phyloP scores from a whole-genome alignment of 179 eudicot genomes.

The Pouteria campechiana region DNA sequence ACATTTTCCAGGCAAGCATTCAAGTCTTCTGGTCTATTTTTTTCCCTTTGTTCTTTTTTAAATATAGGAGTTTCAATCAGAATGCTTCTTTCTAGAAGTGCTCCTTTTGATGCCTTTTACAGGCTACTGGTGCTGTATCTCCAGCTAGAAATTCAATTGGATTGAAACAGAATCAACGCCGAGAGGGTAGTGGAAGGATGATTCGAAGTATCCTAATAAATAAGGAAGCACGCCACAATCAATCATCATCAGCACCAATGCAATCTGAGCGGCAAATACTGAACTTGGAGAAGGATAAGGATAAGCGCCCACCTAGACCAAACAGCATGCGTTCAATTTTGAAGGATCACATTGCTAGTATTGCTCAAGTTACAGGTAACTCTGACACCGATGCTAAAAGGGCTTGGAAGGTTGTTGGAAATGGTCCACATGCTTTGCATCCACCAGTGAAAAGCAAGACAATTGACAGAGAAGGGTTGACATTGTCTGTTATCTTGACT shows the following conservation, averaged over 20 bases:
- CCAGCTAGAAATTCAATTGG: slow-evolving; percentile 24
- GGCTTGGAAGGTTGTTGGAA: slow-evolving; percentile 42
- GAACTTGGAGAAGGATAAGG: slow-evolving; percentile 44
- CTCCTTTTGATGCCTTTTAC: too few relatives aligned
- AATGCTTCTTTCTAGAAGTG: neutral
- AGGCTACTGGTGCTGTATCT: slow-evolving; percentile 33
- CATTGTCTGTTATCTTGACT: slow-evolving; percentile 94
- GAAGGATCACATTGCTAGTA: too few relatives aligned
- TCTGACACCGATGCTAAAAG: slow-evolving; percentile 34
- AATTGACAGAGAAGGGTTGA: slow-evolving; percentile 78
- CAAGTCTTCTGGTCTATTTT: too few relatives aligned
- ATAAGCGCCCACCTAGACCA: slow-evolving; percentile 83
- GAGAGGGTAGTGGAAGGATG: slow-evolving; percentile 79
- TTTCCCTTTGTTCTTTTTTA: too few relatives aligned
- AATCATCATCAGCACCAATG: slow-evolving; percentile 25
- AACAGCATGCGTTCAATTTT: slow-evolving; percentile 17
- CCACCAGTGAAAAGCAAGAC: slow-evolving; percentile 58
- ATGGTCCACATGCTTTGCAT: slow-evolving; percentile 37
- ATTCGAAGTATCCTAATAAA: slow-evolving; percentile 68
- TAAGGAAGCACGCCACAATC: slow-evolving; percentile 49
- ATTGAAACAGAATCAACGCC: slow-evolving; percentile 47
- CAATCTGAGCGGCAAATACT: slow-evolving; percentile 42
- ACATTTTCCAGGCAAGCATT: slow-evolving; percentile 54
- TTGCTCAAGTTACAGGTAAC: too few relatives aligned
- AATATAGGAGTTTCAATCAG: neutral